Evolutionary conservation across 1,284 basidiomycete species (phyloP).

Genomic region (Ustilago vetiveriae): DNA sequence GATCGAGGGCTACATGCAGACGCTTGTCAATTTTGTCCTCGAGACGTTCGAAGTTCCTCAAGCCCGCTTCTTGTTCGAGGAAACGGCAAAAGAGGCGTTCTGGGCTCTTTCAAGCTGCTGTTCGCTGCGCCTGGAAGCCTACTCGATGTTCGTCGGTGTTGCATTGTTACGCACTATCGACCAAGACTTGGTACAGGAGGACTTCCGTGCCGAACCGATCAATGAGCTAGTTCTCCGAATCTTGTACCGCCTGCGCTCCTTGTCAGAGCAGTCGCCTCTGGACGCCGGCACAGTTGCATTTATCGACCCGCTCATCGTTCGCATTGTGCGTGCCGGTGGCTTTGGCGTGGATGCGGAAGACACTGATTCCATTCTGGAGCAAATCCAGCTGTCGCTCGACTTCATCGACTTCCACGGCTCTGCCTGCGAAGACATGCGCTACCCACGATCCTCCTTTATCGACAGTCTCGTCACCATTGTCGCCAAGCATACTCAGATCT

Average conservation of each 20-base stretch:
- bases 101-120: conserved; percentile 53
- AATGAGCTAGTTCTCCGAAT: conserved; percentile 81
- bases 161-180: conserved; percentile 56
- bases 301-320: conserved; percentile 78
- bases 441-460: conserved; percentile 70
- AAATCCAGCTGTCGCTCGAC: conserved; percentile 83
- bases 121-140: conserved; percentile 49
- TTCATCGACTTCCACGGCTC: conserved; percentile 85
- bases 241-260: conserved; percentile 82
- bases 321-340: conserved; percentile 78
- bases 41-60: conserved; percentile 36
- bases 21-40: conserved; percentile 45
- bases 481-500: conserved; percentile 80
- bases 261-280: conserved; percentile 83
- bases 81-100: conserved; percentile 42
- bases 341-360: conserved; percentile 72
- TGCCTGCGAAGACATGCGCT: conserved; percentile 74
- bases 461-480: conserved; percentile 80
- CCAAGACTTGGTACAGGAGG: conserved; percentile 53
- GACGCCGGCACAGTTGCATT: conserved; percentile 87
- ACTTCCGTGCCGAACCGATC: conserved; percentile 54
- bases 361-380: conserved; percentile 82
- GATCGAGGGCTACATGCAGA: conserved; percentile 49
- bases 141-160: conserved; percentile 50
- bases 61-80: conserved; percentile 40